Base-by-base conservation (phyloP, 805 yeast species). In the Metschnikowia picachoensis region DNA sequence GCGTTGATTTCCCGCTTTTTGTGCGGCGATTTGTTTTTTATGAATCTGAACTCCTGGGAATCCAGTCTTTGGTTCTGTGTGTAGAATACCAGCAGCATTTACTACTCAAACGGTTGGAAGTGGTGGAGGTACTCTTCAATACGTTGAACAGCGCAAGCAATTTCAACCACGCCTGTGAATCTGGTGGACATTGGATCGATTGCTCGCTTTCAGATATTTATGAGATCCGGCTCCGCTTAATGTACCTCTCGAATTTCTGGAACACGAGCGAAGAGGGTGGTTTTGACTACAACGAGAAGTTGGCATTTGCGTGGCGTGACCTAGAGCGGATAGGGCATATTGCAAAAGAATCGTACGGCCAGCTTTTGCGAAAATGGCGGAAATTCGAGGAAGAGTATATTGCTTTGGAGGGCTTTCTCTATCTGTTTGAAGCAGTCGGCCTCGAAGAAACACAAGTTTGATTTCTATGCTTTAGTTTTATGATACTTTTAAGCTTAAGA, bases 191-290 rank as follows among this genome's bases (percentile, higher is more conserved):
- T n/a, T 39, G 42, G 42, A 16, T 39, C 10, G 42, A 39, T 13
- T 39, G 42, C 25, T 31, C 42, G 12, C 42, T 39, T n/a, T 36
- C 42, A 7, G 42, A 39, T 7, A 12, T 39, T 8, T 39, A n/a
- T 25, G 42, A 39, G 30, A 35, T 31, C 17, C 15, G 42, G 30
- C 42, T 39, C 36, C 17, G 30, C 5, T 39, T 39, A 16, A 39
- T 25, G 30, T 14, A 31, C 25, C 30, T 30, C 14, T 14, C 35
- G n/a, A 16, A 15, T 16, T 29, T 11, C 14, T 16, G 8, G 9
- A 29, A 20, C 7, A 20, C 25, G 25, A 20, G 14, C 10, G 34
- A 38, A 16, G 14, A 14, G 20, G 20, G 16, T 14, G 9, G 7
- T 12, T 17, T 16, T 1, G 17, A n/a, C 8, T 13, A 10, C 28